Evolutionary conservation across 169 alveolate genomes (phyloP).

Genomic region (Eimeria praecox): DNA sequence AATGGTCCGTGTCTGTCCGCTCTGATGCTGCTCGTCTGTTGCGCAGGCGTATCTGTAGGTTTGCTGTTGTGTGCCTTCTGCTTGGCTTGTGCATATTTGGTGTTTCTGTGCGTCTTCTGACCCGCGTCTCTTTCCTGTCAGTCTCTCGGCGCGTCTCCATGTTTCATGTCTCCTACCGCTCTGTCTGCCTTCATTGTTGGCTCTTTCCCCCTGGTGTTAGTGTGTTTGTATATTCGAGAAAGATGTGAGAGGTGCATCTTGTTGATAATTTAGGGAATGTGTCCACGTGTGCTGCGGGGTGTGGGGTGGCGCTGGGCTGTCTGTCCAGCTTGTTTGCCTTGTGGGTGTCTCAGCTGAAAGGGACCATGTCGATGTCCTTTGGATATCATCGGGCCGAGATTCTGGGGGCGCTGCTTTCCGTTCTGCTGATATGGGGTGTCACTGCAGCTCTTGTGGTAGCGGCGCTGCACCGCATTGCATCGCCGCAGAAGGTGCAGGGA

Average conservation of each 20-base stretch:
- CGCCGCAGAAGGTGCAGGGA: slow-evolving; percentile 93
- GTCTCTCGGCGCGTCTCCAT: background rate
- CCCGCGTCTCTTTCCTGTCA: background rate
- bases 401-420: slow-evolving; percentile 96
- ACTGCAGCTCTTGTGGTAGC: slow-evolving; percentile 95
- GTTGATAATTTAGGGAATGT: background rate
- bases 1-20: background rate
- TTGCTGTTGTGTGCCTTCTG: background rate
- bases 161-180: background rate
- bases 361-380: slow-evolving; percentile 93
- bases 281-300: background rate
- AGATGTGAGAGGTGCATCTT: background rate
- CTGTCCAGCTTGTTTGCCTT: slow-evolving; percentile 92
- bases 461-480: slow-evolving; percentile 94
- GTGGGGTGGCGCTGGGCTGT: slow-evolving; percentile 62
- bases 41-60: background rate
- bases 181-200: background rate
- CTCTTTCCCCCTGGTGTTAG: background rate
- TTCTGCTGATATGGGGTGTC: slow-evolving; percentile 96
- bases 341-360: slow-evolving; percentile 92
- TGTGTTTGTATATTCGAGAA: background rate
- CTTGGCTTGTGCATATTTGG: background rate
- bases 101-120: background rate
- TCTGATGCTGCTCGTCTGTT: background rate
- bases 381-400: slow-evolving; percentile 98